These are phyloP conservation scores for Termitomyces sp. DNA, from an alignment of 768 basidiomycete genomes.

Conservation along the genomic window DNA sequence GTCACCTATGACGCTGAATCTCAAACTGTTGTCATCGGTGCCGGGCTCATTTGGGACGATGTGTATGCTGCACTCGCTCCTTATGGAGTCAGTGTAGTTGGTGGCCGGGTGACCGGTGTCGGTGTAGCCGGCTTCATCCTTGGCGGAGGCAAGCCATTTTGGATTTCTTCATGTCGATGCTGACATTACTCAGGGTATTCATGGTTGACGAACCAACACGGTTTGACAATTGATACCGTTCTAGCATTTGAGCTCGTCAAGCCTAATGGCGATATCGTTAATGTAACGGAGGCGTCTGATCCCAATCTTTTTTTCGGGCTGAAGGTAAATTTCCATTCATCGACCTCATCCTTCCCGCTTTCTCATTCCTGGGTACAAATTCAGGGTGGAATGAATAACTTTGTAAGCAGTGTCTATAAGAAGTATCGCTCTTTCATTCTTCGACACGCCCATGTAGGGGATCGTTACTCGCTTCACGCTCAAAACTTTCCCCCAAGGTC, in stretches of 20 bases:
- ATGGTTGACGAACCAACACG: constrained; percentile 59
- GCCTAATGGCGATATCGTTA: constrained; percentile 44
- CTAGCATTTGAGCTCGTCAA: constrained; percentile 54
- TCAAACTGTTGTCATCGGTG: constrained; percentile 39
- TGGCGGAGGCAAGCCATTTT: constrained; percentile 49
- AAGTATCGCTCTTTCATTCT: neutral
- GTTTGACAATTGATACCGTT: constrained; percentile 56
- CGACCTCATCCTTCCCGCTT: neutral
- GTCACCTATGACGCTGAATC: constrained; percentile 37
- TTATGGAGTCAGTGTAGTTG: constrained; percentile 51
- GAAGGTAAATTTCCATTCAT: constrained; percentile 23
- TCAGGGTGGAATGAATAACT: constrained; percentile 65
- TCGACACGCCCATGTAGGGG: constrained; percentile 29
- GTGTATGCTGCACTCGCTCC: constrained; percentile 52
- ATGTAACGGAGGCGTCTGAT: constrained; percentile 31
- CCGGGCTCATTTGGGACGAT: constrained; percentile 64
- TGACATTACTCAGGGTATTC: constrained; percentile 49
- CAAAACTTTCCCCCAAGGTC: constrained; percentile 48
- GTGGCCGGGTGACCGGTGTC: constrained; percentile 55
- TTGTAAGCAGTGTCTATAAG: constrained; percentile 24
- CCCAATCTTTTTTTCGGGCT: constrained; percentile 40
- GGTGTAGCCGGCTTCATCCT: constrained; percentile 59
- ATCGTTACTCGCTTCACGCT: constrained; percentile 59
- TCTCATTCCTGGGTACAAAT: neutral
- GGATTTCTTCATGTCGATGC: constrained; percentile 24